A percentile compares a stretch with the other conserved stretches of the same genome.
Evolutionary conservation across 306 rosid species (phyloP).

Genomic region (Cucurbita ficifolia): DNA sequence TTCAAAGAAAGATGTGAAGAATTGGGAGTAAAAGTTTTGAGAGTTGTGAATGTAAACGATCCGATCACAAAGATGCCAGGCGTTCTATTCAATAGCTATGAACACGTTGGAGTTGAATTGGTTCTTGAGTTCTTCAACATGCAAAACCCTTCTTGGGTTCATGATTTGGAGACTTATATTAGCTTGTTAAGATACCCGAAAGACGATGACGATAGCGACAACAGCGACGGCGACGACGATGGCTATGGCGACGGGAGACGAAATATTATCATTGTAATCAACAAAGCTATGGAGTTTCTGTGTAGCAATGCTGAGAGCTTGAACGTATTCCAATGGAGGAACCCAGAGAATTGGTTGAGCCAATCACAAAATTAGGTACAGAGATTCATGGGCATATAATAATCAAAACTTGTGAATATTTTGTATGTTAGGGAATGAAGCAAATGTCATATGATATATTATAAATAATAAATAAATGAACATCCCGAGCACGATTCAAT

Average conservation of each 20-base stretch:
- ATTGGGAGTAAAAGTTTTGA: slow-evolving; percentile 59
- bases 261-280: neutral
- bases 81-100: slow-evolving; percentile 63
- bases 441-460: neutral
- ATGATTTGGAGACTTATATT: slow-evolving; percentile 63
- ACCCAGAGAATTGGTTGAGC: slow-evolving; percentile 7
- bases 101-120: slow-evolving; percentile 83
- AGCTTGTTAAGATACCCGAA: slow-evolving; percentile 31
- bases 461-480: no score
- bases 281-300: slow-evolving; percentile 23
- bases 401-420: neutral
- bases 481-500: no score
- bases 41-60: slow-evolving; percentile 63
- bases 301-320: slow-evolving; percentile 14
- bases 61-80: slow-evolving; percentile 89
- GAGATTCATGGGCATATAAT: neutral
- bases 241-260: neutral
- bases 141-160: slow-evolving; percentile 84
- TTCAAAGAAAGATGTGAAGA: slow-evolving; percentile 69
- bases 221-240: no score
- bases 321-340: slow-evolving; percentile 20
- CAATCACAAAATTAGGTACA: slow-evolving; percentile 17
- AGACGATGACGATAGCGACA: neutral
- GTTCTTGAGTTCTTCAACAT: slow-evolving; percentile 62
- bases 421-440: neutral